Evolutionary conservation across 306 rosid genomes (phyloP), one percentile per base, ranked within the genome.

Genomic region (Begonia masoniana): DNA sequence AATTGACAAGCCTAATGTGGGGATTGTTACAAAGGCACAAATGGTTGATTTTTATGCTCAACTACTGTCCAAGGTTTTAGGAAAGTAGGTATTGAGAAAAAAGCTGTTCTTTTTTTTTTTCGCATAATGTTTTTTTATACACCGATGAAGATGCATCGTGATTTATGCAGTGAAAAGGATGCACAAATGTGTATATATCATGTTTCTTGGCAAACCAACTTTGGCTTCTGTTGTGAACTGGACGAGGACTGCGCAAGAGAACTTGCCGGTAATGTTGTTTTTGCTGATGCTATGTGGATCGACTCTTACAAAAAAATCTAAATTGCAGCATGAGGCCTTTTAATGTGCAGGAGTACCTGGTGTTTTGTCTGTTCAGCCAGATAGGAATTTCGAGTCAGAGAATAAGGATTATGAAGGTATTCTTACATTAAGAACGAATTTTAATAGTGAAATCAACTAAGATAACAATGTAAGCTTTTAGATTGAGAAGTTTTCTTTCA

Each of bases 161-260:
- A 42, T 74, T 43, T 64, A 14, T 78, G 77, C 56, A 89, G 95
- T 61, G 94, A 78, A 62, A 80, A 56, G 75, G 95, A 85, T 62
- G 89, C 95, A 45, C 95, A 89, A 45, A 89, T 80, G 94, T 89
- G 95, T 56, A 78, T 89, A 50, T 85, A 89, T 70, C 87, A 85
- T 63, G 77, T 85, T 61, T 85, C 95, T 52, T 89, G 95, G 97
- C 79, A 74, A 63, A 56, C 75, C 19, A 80, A 74, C 68, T 82
- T 82, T 19, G 94, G 95, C 0, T 89, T 89, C 71, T 89, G 94
- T 63, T 89, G 97, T 65, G 94, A 82, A 73, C 82, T 89, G 52
- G 91, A 80, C 14, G 82, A 82, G 52, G 82, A 85, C 36, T 76
- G 85, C 69, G 97, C 95, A 2, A 61, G 13, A 43, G 84, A 73